A percentile compares a stretch with the other conserved stretches of the same genome.
phyloP scores from a whole-genome alignment of 2,329 filamentous ascomycete species.

The Phialemonium atrogriseum region DNA sequence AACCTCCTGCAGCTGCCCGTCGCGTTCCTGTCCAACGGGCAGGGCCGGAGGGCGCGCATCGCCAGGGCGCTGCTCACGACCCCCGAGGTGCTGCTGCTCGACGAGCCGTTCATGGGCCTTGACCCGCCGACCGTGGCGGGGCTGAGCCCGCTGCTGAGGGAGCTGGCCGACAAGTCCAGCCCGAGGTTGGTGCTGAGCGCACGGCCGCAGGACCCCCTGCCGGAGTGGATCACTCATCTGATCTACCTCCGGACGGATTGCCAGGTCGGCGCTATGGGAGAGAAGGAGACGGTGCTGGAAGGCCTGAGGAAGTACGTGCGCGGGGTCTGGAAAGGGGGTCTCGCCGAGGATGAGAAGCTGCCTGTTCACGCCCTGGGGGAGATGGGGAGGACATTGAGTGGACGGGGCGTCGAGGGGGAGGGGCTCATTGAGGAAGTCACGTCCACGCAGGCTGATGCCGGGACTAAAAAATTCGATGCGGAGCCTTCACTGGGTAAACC shows the following conservation, averaged over 20 bases:
- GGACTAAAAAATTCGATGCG: slow-evolving; percentile 1
- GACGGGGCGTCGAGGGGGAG: slow-evolving; percentile 26
- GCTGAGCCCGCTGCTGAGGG: slow-evolving; percentile 62
- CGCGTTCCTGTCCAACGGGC: slow-evolving; percentile 86
- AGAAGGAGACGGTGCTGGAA: slow-evolving; percentile 53
- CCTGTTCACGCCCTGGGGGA: slow-evolving; percentile 40
- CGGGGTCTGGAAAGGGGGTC: slow-evolving; percentile 34
- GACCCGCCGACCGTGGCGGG: slow-evolving; percentile 73
- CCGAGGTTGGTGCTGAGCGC: slow-evolving; percentile 72
- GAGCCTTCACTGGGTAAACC: slow-evolving; percentile 5
- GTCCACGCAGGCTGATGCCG: slow-evolving; percentile 2
- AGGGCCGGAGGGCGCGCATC: slow-evolving; percentile 79
- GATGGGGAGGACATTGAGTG: slow-evolving; percentile 39
- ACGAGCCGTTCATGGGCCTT: slow-evolving; percentile 94
- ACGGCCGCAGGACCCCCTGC: slow-evolving; percentile 77
- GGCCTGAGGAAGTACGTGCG: slow-evolving; percentile 39
- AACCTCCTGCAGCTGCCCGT: slow-evolving; percentile 73
- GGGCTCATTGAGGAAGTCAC: slow-evolving; percentile 24
- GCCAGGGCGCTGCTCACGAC: slow-evolving; percentile 72
- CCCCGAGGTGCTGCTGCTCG: slow-evolving; percentile 76
- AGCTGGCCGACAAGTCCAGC: slow-evolving; percentile 54
- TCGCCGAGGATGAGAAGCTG: slow-evolving; percentile 37
- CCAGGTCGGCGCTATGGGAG: slow-evolving; percentile 56
- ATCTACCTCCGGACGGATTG: slow-evolving; percentile 62
- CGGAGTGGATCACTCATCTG: slow-evolving; percentile 84